Evolutionary conservation across 1,284 basidiomycete genomes (phyloP).

Genomic region (Tranzscheliella williamsii): DNA sequence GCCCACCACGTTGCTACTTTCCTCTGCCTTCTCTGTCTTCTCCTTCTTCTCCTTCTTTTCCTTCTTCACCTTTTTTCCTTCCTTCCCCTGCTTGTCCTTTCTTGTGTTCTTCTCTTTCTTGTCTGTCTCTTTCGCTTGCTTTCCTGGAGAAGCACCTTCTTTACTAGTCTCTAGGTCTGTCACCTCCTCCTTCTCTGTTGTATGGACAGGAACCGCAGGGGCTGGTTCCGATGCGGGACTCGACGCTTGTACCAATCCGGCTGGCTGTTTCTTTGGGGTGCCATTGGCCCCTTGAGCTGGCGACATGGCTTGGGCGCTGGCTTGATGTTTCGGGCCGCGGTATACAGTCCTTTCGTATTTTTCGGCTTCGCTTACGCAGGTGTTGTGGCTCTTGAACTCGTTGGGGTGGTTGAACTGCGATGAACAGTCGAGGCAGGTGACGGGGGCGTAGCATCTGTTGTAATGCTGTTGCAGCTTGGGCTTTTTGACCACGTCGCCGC

Average conservation of each 20-base stretch:
- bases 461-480: conserved; percentile 58
- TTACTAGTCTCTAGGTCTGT: conserved; percentile 5
- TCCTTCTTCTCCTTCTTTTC: conserved; percentile 39
- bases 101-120: conserved; percentile 61
- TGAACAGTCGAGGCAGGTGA: conserved; percentile 60
- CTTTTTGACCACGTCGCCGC: conserved; percentile 60
- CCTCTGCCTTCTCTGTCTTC: not conserved
- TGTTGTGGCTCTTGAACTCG: conserved; percentile 57
- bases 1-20: no score
- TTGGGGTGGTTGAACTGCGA: conserved; percentile 50
- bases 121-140: conserved; percentile 5
- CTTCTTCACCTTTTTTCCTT: conserved; percentile 13
- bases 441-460: conserved; percentile 51
- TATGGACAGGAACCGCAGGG: not conserved
- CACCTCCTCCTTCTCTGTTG: conserved; percentile 9
- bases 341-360: conserved; percentile 57
- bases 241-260: not conserved
- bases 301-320: not conserved
- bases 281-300: not conserved
- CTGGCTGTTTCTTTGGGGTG: conserved; percentile 9
- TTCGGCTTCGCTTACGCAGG: conserved; percentile 59
- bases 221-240: conserved; percentile 1
- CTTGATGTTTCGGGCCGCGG: conserved; percentile 26
- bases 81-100: conserved; percentile 20
- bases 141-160: not conserved